phyloP scores from a whole-genome alignment of 441 rosid genomes.

The Omphalea diandra region DNA sequence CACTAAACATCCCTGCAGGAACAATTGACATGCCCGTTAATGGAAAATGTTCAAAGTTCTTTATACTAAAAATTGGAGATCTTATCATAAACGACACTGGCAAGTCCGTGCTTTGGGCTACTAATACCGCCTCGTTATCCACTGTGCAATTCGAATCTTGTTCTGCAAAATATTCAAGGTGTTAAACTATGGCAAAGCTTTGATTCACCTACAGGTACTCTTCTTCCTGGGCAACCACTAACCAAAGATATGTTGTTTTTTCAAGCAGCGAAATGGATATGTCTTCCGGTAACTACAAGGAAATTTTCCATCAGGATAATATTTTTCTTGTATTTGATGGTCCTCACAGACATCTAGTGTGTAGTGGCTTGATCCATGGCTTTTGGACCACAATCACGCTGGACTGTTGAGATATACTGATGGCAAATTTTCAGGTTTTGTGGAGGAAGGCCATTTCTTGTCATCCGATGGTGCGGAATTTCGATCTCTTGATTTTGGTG shows the following conservation, averaged over 20 bases:
- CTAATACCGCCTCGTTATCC: too few species aligned
- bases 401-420: too few species aligned
- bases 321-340: conserved; percentile 23
- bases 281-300: conserved; percentile 18
- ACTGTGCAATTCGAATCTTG: too few species aligned
- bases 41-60: too few species aligned
- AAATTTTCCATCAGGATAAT: conserved; percentile 18
- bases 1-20: too few species aligned
- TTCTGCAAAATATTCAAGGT: too few species aligned
- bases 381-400: too few species aligned
- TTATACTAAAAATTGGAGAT: too few species aligned
- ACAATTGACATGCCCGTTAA: too few species aligned
- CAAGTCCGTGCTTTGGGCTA: too few species aligned
- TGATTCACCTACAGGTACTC: conserved; percentile 26
- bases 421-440: too few species aligned
- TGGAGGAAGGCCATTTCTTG: background rate
- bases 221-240: conserved; percentile 24
- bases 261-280: conserved; percentile 13
- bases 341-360: conserved; percentile 24
- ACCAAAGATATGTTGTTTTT: conserved; percentile 20
- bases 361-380: conserved; percentile 26
- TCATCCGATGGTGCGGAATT: conserved; percentile 7
- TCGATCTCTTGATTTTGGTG: conserved; percentile 3
- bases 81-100: too few species aligned
- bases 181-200: conserved; percentile 30